phyloP scores from a whole-genome alignment of 1,139 yeast genomes.

The Diutina rugosa region DNA sequence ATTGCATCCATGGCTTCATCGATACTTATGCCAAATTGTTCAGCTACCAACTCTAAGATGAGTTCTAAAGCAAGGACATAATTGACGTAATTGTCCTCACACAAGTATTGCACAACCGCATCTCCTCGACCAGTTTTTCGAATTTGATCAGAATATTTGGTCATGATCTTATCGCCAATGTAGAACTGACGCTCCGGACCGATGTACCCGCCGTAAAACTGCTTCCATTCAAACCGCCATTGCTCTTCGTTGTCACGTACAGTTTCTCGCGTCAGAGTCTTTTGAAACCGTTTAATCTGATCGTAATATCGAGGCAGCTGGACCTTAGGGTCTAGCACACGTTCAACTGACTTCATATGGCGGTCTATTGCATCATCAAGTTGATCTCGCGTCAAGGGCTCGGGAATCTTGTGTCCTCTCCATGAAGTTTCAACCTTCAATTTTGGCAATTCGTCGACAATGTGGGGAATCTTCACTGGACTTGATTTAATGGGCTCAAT shows the following conservation, averaged over 20 bases:
- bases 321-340: not conserved
- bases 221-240: not conserved
- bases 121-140: not conserved
- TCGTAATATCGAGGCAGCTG: not conserved
- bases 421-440: not conserved
- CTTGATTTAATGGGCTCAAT: not conserved
- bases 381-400: not conserved
- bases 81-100: not conserved
- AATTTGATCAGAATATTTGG: not conserved
- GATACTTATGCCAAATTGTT: not conserved
- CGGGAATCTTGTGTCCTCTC: not conserved
- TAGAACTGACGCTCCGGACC: conserved; percentile 1
- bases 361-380: not conserved
- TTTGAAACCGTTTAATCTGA: not conserved
- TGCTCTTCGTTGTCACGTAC: not conserved
- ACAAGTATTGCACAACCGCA: not conserved
- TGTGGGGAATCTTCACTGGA: not conserved
- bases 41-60: not conserved
- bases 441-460: not conserved
- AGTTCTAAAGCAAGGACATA: not conserved
- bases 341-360: not conserved
- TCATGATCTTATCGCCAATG: not conserved
- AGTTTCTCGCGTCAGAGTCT: not conserved
- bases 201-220: not conserved
- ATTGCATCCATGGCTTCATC: not conserved